Evolutionary conservation across 805 yeast genomes (phyloP), one percentile per base, ranked within the genome.

Genomic region (Sporopachydermia quercuum): DNA sequence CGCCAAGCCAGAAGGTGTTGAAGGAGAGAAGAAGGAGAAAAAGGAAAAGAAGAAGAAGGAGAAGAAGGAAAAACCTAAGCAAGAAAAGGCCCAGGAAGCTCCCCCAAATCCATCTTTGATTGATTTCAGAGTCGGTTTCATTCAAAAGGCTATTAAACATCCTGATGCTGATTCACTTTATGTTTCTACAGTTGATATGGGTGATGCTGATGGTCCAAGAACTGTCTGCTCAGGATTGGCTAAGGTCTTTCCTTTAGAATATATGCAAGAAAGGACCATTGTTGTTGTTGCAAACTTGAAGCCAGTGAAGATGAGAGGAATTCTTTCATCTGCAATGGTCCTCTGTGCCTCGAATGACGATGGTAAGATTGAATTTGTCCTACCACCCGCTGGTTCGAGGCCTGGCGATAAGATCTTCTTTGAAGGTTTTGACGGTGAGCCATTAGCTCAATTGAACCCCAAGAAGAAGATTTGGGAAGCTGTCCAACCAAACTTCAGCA

Each of bases 391-490:
- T 27, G 94, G 86, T 14, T 75, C 95, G 36, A 72, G 84, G 64
- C 77, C 98, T 8, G 99, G 99, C 62, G 98, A 91, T 62, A 87
- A 86, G 68, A 70, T 91, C 46, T 89, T 84, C 74, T 91, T 91
- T 54, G 95, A 86, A 64, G 93, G 85, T 43, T 86, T 66, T 60
- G 80, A 85, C 54, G 83, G 85, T 49, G 76, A 74, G 41, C 97
- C 98, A 48, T 93, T 86, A 63, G 74, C 83, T 54, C 89, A 78
- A 55, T 69, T 91, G 62, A 89, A 89, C 66, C 97, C 98, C 52
- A 91, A 91, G 78, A 91, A 91, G 81, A 91, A 91, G 73, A 69
- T 87, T 46, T 91, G 95, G 93, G 98, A 91, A 71, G 72, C 87
- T 40, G 68, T 82, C 47, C 98, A 91, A 70, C 97, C 96, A 39